These are phyloP conservation scores for Solanum dulcamara DNA, from an alignment of 257 asterid genomes.

Conservation along the genomic window DNA sequence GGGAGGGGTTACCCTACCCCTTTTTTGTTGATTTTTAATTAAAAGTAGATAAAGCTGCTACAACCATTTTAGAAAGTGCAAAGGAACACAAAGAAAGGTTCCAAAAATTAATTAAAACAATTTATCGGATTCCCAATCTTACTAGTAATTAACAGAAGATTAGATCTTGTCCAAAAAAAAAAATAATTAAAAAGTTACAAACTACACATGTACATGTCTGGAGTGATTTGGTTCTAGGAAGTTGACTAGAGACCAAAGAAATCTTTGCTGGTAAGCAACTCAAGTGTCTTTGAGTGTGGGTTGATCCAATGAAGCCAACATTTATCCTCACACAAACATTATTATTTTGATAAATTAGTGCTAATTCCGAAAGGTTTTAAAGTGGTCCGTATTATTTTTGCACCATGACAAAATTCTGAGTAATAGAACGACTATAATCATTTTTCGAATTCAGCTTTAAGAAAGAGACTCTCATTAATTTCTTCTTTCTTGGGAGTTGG, in stretches of 20 bases:
- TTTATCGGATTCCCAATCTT: background rate
- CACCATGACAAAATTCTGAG: background rate
- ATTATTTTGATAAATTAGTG: background rate
- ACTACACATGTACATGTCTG: background rate
- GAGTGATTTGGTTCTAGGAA: background rate
- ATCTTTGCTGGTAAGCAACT: constrained; percentile 6
- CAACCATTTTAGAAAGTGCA: background rate
- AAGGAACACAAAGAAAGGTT: background rate
- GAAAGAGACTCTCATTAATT: background rate
- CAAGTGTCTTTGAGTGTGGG: background rate
- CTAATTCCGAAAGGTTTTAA: constrained; percentile 18
- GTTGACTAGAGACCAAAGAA: constrained; percentile 1
- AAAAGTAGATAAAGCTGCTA: constrained; percentile 9
- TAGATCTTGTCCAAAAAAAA: background rate
- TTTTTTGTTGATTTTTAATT: background rate
- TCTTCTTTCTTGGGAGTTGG: constrained; percentile 1
- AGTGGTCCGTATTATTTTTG: constrained; percentile 20
- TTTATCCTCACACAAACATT: constrained; percentile 10
- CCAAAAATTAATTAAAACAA: background rate
- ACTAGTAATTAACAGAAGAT: background rate
- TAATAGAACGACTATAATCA: background rate
- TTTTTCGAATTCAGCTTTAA: background rate
- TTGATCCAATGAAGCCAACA: background rate
- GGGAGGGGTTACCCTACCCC: background rate
- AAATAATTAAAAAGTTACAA: background rate